Evolutionary conservation across 257 asterid genomes (phyloP).

Genomic region (Solanum stenotomum): DNA sequence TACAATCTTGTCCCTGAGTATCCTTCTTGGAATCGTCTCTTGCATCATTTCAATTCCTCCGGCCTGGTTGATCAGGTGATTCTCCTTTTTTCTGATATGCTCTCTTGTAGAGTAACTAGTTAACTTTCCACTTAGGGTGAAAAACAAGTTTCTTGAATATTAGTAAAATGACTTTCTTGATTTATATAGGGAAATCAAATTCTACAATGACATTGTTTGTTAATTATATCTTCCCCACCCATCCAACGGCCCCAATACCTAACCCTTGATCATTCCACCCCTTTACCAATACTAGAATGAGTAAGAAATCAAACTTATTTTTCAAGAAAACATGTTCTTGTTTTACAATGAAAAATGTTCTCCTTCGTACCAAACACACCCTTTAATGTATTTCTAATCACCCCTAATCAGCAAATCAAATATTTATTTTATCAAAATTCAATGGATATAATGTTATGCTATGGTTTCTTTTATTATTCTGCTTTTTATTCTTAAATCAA

Average conservation of each 20-base stretch:
- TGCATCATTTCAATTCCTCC: slow-evolving; percentile 26
- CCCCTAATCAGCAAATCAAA: background rate
- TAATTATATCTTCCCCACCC: background rate
- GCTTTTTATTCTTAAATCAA: background rate
- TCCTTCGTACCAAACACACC: background rate
- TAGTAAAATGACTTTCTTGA: background rate
- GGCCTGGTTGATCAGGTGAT: slow-evolving; percentile 65
- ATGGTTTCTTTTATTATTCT: background rate
- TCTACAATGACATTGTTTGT: background rate
- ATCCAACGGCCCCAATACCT: background rate
- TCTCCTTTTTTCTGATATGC: slow-evolving; percentile 50
- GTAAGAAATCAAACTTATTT: no score
- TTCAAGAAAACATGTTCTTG: no score
- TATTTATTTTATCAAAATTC: background rate
- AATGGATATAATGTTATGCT: background rate
- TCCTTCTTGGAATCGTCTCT: slow-evolving; percentile 12
- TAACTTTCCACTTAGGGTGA: background rate
- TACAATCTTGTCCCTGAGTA: slow-evolving; percentile 38
- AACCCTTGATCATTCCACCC: background rate
- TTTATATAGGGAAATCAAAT: background rate
- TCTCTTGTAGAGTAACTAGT: slow-evolving; percentile 23
- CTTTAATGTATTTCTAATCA: background rate
- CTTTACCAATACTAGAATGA: background rate
- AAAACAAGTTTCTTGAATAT: background rate
- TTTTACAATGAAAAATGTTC: no score